phyloP scores from a whole-genome alignment of 768 basidiomycete species.

The Tephrocybe sp. region DNA sequence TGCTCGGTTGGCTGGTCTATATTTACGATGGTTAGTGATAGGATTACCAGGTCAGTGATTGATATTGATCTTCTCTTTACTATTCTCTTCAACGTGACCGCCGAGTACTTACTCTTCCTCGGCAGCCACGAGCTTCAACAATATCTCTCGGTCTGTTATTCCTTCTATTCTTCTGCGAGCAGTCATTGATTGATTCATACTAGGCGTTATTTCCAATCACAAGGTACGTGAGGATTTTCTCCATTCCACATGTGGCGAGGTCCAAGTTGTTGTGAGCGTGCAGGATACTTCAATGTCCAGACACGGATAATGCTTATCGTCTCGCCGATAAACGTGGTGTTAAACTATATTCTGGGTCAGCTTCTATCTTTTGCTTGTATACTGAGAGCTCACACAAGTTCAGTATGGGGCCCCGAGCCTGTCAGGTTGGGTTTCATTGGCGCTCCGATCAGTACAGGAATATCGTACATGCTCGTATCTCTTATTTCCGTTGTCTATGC shows the following conservation, averaged over 20 bases:
- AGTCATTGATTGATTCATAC: not conserved
- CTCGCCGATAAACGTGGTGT: constrained; percentile 78
- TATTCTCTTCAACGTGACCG: no score
- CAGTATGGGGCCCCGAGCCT: constrained; percentile 78
- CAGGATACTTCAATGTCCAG: constrained; percentile 78
- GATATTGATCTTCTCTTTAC: constrained; percentile 7
- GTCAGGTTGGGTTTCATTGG: constrained; percentile 86
- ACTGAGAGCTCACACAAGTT: not conserved
- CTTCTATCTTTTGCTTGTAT: not conserved
- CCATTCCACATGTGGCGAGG: not conserved
- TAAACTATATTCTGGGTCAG: constrained; percentile 80
- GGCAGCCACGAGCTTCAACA: constrained; percentile 35
- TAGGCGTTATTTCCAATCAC: constrained; percentile 78
- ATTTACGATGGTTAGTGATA: constrained; percentile 70
- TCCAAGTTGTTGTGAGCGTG: not conserved
- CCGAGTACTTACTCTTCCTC: constrained; percentile 24
- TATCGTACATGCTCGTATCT: constrained; percentile 83
- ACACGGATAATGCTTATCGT: constrained; percentile 79
- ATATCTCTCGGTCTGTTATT: constrained; percentile 36
- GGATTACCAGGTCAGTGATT: constrained; percentile 64
- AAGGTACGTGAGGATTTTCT: constrained; percentile 46
- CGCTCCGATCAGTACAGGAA: constrained; percentile 83
- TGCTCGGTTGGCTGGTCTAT: constrained; percentile 68
- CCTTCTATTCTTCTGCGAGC: not conserved
- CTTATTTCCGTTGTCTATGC: constrained; percentile 61